Conservation (phyloP, 768 basidiomycete genomes). For the Boletus patriciae region DNA sequence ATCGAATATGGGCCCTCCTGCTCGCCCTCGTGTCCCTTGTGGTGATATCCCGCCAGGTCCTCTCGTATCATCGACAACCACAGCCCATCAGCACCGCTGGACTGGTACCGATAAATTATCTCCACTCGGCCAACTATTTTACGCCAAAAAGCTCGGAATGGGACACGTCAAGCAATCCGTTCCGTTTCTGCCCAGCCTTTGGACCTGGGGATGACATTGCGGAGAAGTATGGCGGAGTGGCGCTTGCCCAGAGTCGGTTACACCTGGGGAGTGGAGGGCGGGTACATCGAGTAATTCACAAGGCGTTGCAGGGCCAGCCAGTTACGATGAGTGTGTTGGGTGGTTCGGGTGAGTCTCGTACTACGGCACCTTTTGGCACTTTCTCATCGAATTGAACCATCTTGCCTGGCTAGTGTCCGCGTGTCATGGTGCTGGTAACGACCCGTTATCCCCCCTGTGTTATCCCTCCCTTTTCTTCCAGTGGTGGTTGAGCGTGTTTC, state of each 20-base stretch:
- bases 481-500: slow-evolving; percentile 99
- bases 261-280: slow-evolving; percentile 81
- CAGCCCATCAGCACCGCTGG: slow-evolving; percentile 39
- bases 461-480: slow-evolving; percentile 95
- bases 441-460: slow-evolving; percentile 78
- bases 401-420: slow-evolving; percentile 66
- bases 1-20: slow-evolving; percentile 68
- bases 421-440: slow-evolving; percentile 91
- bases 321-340: slow-evolving; percentile 90
- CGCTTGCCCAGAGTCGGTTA: slow-evolving; percentile 70
- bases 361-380: neutral
- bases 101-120: slow-evolving; percentile 76
- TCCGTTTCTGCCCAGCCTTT: slow-evolving; percentile 88
- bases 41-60: slow-evolving; percentile 55
- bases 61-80: slow-evolving; percentile 36
- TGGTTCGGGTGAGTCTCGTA: slow-evolving; percentile 66
- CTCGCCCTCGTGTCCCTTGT: slow-evolving; percentile 55
- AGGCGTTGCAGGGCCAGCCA: slow-evolving; percentile 80
- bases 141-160: slow-evolving; percentile 38
- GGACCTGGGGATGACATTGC: slow-evolving; percentile 81
- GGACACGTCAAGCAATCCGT: slow-evolving; percentile 52
- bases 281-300: slow-evolving; percentile 78
- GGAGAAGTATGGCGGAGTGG: slow-evolving; percentile 70
- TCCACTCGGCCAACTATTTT: slow-evolving; percentile 52
- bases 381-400: neutral